phyloP scores from a whole-genome alignment of 306 rosid genomes.

The Cucumis hystrix region DNA sequence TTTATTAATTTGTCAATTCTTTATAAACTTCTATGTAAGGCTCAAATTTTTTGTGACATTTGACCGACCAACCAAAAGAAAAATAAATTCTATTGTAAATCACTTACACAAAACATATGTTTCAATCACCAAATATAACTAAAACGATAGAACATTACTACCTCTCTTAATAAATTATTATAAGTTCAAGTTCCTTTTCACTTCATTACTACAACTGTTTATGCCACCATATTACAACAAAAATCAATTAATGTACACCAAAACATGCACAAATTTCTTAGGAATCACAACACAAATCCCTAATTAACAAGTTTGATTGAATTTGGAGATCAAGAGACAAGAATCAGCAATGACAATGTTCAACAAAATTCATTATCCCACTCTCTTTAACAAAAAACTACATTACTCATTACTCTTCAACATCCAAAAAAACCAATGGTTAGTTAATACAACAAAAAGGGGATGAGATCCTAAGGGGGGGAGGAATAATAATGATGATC shows the following conservation, averaged over 20 bases:
- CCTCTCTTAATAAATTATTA: background rate
- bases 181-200: background rate
- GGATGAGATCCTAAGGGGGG: background rate
- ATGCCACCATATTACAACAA: background rate
- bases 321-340: background rate
- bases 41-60: background rate
- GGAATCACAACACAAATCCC: background rate
- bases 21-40: background rate
- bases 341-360: background rate
- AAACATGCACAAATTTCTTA: background rate
- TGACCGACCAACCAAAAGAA: background rate
- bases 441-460: conserved; percentile 2
- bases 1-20: background rate
- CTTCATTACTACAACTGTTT: background rate
- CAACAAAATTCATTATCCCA: background rate
- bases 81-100: background rate
- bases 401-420: conserved; percentile 1
- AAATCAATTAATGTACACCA: background rate
- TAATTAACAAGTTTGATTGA: background rate
- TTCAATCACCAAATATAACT: background rate
- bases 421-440: background rate
- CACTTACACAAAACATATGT: background rate
- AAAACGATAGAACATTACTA: background rate
- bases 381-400: background rate
- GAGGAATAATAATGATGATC: conserved; percentile 11